phyloP scores from a whole-genome alignment of 148 eudicot species.

The Pouteria glomerata region DNA sequence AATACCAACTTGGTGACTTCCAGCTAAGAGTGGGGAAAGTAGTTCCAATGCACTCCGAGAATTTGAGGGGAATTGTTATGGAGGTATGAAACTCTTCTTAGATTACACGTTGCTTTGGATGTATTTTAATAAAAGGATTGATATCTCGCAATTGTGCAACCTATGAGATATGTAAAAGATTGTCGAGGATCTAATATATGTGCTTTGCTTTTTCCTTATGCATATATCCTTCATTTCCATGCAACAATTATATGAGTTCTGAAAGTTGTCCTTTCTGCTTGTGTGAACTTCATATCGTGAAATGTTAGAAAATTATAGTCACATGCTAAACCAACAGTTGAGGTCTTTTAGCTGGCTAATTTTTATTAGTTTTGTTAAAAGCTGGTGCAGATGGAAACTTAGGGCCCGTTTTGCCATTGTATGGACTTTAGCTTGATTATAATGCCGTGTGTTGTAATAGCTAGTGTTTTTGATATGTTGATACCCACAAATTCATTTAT shows the following conservation, averaged over 20 bases:
- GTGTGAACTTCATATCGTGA: neutral
- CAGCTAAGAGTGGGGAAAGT: constrained; percentile 93
- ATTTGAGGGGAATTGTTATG: constrained; percentile 90
- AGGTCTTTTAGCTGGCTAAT: no score
- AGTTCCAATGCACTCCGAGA: constrained; percentile 64
- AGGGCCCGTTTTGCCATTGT: no score
- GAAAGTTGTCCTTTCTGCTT: neutral
- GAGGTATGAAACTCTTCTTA: constrained; percentile 49
- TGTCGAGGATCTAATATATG: neutral
- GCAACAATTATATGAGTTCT: neutral
- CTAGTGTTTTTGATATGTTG: no score
- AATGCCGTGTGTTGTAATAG: no score
- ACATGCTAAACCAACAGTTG: constrained; percentile 7
- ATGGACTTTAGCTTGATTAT: no score
- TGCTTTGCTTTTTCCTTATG: neutral
- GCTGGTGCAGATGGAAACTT: no score
- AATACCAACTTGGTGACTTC: constrained; percentile 90
- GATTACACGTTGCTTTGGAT: constrained; percentile 4
- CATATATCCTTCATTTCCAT: neutral
- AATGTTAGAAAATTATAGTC: constrained; percentile 8
- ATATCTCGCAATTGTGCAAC: neutral
- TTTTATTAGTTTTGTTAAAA: no score
- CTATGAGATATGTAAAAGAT: neutral
- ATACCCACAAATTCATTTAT: no score
- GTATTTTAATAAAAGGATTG: neutral